phyloP scores from a whole-genome alignment of 2,329 filamentous ascomycete species.

The Monilinia laxa region DNA sequence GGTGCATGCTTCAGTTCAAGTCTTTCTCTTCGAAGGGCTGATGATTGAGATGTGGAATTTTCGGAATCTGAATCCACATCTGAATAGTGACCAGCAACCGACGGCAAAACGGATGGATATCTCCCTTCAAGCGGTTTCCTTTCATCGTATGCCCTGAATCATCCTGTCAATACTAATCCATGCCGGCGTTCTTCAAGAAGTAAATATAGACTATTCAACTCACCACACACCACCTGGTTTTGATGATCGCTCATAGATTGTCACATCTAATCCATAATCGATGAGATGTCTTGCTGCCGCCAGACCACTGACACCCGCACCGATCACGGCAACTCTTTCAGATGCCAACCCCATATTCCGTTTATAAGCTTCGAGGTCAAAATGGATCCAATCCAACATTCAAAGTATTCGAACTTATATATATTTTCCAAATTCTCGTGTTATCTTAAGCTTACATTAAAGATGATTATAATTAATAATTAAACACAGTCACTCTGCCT shows the following conservation, averaged over 20 bases:
- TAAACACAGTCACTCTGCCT: background rate
- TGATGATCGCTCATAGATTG: conserved; percentile 53
- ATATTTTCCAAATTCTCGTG: background rate
- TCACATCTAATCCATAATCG: conserved; percentile 48
- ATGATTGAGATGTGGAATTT: background rate
- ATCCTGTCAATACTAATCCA: background rate
- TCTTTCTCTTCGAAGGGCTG: background rate
- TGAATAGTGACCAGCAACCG: conserved; percentile 27
- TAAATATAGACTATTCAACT: background rate
- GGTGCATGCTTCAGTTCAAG: conserved; percentile 33
- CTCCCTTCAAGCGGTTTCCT: conserved; percentile 30
- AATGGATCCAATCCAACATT: conserved; percentile 18
- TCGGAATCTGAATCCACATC: conserved; percentile 16
- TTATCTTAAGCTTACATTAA: background rate
- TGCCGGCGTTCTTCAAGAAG: background rate
- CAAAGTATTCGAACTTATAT: background rate
- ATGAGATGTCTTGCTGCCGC: conserved; percentile 49
- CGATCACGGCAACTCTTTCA: conserved; percentile 47
- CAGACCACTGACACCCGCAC: conserved; percentile 53
- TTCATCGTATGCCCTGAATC: conserved; percentile 34
- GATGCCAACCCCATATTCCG: background rate
- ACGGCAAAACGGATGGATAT: conserved; percentile 33
- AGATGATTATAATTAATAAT: background rate
- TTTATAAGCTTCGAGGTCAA: conserved; percentile 13
- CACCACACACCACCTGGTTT: conserved; percentile 56